These are phyloP conservation scores for Sarcodon sp. DNA, from an alignment of 768 basidiomycete genomes.

Conservation along the genomic window DNA sequence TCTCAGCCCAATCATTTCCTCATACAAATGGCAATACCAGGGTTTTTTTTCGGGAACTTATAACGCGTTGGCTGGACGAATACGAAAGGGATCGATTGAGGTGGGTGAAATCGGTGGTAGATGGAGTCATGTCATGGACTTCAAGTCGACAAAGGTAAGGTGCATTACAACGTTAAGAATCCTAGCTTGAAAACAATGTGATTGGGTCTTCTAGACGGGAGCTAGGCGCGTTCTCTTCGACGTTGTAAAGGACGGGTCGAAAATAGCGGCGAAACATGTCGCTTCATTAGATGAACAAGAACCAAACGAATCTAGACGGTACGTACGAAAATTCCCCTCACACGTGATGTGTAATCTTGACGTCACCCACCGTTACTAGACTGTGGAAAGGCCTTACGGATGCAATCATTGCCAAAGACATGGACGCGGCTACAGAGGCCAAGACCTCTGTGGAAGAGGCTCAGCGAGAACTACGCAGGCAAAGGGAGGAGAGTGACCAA, in stretches of 20 bases:
- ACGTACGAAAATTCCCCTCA: conserved; percentile 10
- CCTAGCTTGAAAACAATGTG: neutral
- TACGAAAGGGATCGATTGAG: conserved; percentile 50
- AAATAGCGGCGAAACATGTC: conserved; percentile 73
- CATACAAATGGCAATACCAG: conserved; percentile 20
- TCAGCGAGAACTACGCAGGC: conserved; percentile 70
- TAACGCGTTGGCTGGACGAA: conserved; percentile 76
- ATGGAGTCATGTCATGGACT: conserved; percentile 89
- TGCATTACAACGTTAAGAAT: neutral
- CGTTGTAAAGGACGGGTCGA: conserved; percentile 60
- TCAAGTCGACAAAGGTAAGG: conserved; percentile 54
- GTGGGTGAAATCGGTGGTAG: conserved; percentile 81
- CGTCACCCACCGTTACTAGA: conserved; percentile 19
- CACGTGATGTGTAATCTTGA: neutral
- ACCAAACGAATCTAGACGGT: conserved; percentile 81
- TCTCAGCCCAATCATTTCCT: neutral
- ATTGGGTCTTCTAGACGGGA: conserved; percentile 14
- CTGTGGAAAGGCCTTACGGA: conserved; percentile 77
- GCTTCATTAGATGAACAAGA: conserved; percentile 81
- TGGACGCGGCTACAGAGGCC: conserved; percentile 87
- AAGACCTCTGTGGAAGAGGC: conserved; percentile 87
- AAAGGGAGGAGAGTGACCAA: conserved; percentile 62
- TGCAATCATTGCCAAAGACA: conserved; percentile 80
- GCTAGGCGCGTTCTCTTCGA: conserved; percentile 77
- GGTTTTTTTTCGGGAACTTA: conserved; percentile 97